Base-by-base conservation (phyloP, 2,329 filamentous ascomycete species). In the Alternaria longipes region DNA sequence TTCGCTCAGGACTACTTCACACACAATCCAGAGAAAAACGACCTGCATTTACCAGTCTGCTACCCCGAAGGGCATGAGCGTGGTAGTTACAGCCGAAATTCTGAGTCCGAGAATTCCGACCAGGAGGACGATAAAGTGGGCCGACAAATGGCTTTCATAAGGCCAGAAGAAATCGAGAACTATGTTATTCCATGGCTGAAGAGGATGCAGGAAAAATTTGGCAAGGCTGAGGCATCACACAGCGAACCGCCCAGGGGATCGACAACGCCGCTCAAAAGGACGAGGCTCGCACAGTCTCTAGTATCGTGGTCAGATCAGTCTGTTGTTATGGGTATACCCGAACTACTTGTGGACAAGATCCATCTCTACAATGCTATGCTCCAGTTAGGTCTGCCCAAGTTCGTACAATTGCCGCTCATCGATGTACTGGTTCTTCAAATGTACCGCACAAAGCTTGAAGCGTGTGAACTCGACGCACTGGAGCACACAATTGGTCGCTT, bases 351-450 rank as follows among this genome's bases (percentile, higher is more conserved):
- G 3, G 59, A 60, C 1, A 71, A 65, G 32, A 71, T 71, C 1
- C 64, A 72, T 26, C 56, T 71, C 2, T 72, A 72, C 54, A 69
- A 68, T 44, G 60, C 59, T 9, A 67, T 65, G 62, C 56, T 70
- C 3, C 70, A 72, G 20, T 55, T 72, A 1, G 67, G 60, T 5
- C 45, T 71, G 2, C 57, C 64, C 0, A 59, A 47, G 6, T 61
- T 44, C 11, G 26, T 67, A 12, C 61, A 67, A 26, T 50, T 47
- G 8, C 54, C 58, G 2, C 58, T 72, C 8, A 62, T 64, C 8
- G 58, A 70, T 22, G 42, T 46, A 12, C 59, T 72, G 3, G 45
- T 62, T 32, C 38, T 61, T 9, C 53, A 71, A 22, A 66, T 71
- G 64, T 62, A 65, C 53, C n/a, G 59, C 22, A 63, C 42, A 2